These are phyloP conservation scores for Diaporthe amygdali DNA, from an alignment of 2,329 filamentous ascomycete species.

Conservation along the genomic window DNA sequence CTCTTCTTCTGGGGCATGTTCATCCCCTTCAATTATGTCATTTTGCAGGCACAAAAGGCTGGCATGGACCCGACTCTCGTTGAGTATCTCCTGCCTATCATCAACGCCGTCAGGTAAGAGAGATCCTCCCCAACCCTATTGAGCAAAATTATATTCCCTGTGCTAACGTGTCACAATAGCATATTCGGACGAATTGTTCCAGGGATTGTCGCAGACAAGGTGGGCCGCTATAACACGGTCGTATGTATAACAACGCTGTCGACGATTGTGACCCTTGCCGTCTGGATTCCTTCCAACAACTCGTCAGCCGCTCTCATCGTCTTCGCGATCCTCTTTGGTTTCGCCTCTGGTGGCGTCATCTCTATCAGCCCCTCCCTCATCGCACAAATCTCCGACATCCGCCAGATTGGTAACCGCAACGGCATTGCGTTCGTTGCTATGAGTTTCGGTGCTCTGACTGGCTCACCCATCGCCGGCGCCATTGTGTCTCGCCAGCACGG, in stretches of 20 bases:
- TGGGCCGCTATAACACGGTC: constrained; percentile 46
- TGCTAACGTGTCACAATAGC: constrained; percentile 33
- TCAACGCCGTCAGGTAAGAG: constrained; percentile 56
- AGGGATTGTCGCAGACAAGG: constrained; percentile 48
- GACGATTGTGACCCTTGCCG: constrained; percentile 40
- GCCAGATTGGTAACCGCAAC: constrained; percentile 63
- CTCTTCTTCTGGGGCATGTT: constrained; percentile 63
- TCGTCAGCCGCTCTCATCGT: constrained; percentile 61
- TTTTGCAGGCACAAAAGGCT: constrained; percentile 50
- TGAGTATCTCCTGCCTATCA: constrained; percentile 59
- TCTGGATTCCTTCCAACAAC: constrained; percentile 46
- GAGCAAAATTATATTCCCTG: neutral
- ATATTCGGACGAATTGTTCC: constrained; percentile 58
- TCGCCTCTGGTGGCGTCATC: constrained; percentile 68
- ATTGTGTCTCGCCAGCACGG: constrained; percentile 50
- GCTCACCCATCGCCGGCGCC: constrained; percentile 62
- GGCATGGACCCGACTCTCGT: constrained; percentile 48
- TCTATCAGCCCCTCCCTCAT: constrained; percentile 61
- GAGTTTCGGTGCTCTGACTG: constrained; percentile 61
- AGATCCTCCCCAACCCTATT: neutral
- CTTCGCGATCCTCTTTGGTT: constrained; percentile 68
- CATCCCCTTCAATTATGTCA: constrained; percentile 58
- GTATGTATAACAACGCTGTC: constrained; percentile 53
- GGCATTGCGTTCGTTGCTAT: constrained; percentile 62
- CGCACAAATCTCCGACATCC: constrained; percentile 64